A percentile compares a stretch with the other conserved stretches of the same genome.
These are phyloP conservation scores for Zygotorulaspora chibaensis DNA, from an alignment of 805 yeast genomes.

Conservation along the genomic window DNA sequence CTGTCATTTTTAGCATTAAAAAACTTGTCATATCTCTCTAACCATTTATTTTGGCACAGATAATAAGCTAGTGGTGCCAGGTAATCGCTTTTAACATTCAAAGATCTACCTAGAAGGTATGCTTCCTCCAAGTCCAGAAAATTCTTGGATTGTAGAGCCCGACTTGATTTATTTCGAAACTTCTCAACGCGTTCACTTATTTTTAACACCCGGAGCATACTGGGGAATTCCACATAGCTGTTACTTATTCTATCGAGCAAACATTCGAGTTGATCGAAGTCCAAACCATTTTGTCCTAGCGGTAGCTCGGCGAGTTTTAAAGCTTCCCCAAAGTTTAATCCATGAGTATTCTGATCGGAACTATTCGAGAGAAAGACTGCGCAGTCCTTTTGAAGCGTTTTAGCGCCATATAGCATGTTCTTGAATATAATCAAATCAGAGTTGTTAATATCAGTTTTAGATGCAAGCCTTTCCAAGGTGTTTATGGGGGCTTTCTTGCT, in stretches of 20 bases:
- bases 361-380: neutral
- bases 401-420: neutral
- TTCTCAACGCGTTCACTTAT: constrained; percentile 3
- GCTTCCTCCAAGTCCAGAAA: constrained; percentile 7
- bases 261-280: constrained; percentile 2
- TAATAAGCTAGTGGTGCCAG: constrained; percentile 7
- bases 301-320: constrained; percentile 9
- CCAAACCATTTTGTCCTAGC: constrained; percentile 2
- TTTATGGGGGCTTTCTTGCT: constrained; percentile 1
- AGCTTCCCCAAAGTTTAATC: constrained; percentile 6
- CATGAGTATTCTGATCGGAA: neutral
- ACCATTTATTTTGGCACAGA: constrained; percentile 25
- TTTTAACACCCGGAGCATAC: constrained; percentile 8
- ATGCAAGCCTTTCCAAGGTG: neutral
- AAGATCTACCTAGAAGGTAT: constrained; percentile 11
- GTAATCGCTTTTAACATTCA: constrained; percentile 16
- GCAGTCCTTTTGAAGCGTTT: constrained; percentile 2
- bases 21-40: constrained; percentile 17
- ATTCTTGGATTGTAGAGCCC: constrained; percentile 5
- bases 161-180: constrained; percentile 8
- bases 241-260: constrained; percentile 1
- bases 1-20: constrained; percentile 8
- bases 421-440: neutral
- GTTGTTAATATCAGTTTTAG: neutral
- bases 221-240: constrained; percentile 15